A percentile compares a stretch with the other conserved stretches of the same genome.
phyloP scores from a whole-genome alignment of 164 flowering plant genomes.

The Brasenia schreberi region DNA sequence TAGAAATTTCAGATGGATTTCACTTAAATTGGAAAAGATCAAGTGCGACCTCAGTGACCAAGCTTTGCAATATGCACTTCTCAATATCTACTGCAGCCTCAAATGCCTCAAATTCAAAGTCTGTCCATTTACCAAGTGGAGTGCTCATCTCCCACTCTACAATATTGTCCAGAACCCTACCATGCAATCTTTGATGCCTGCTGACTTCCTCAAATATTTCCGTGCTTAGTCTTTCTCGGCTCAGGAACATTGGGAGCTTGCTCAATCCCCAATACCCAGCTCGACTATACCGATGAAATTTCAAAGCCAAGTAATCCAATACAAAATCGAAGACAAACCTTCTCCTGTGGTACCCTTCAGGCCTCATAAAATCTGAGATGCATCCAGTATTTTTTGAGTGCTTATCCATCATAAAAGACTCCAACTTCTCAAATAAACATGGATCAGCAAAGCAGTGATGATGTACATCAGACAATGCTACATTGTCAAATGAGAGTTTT shows the following conservation, averaged over 20 bases:
- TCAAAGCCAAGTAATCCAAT: conserved; percentile 43
- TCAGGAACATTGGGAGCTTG: conserved; percentile 21
- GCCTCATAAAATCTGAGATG: neutral
- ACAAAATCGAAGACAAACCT: conserved; percentile 53
- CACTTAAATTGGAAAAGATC: conserved; percentile 25
- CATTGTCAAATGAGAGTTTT: conserved; percentile 35
- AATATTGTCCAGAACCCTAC: conserved; percentile 45
- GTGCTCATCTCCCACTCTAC: conserved; percentile 64
- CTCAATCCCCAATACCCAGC: conserved; percentile 28
- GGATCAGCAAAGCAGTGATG: conserved; percentile 17
- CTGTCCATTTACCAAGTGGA: conserved; percentile 55
- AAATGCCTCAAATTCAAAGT: conserved; percentile 46
- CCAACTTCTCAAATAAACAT: conserved; percentile 37
- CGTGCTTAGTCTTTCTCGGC: conserved; percentile 15
- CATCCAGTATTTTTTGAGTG: neutral
- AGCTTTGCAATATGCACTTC: conserved; percentile 22
- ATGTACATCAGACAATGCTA: conserved; percentile 4
- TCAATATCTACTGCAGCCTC: conserved; percentile 36
- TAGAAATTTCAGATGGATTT: neutral
- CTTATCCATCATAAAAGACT: conserved; percentile 11
- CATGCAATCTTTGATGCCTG: conserved; percentile 35
- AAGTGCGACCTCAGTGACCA: conserved; percentile 49
- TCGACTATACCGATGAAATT: conserved; percentile 18
- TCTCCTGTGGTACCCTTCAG: conserved; percentile 17
- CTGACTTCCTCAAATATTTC: conserved; percentile 35